Conservation (phyloP, 805 yeast species). For the Ogataea pilisensis region DNA sequence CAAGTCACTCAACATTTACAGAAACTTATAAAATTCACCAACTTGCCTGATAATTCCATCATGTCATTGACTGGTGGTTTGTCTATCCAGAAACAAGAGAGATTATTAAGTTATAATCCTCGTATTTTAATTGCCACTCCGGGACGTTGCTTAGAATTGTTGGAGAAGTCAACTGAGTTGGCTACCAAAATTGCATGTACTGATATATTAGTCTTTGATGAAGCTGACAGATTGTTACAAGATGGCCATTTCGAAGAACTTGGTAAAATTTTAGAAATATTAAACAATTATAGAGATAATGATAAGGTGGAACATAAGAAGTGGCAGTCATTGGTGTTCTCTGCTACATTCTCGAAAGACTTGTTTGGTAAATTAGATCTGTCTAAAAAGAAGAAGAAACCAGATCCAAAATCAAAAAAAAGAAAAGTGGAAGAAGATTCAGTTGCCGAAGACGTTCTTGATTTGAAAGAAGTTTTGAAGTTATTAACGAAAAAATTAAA, state of each 20-base stretch:
- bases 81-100: constrained; percentile 88
- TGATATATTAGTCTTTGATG: constrained; percentile 72
- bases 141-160: constrained; percentile 82
- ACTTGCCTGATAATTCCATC: constrained; percentile 45
- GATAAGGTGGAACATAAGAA: constrained; percentile 33
- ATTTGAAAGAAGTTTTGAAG: constrained; percentile 51
- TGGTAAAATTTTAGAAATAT: constrained; percentile 68
- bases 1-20: constrained; percentile 84
- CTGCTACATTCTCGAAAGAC: constrained; percentile 87
- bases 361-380: constrained; percentile 70
- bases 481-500: constrained; percentile 65
- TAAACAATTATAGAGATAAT: constrained; percentile 48
- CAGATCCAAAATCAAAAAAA: constrained; percentile 24
- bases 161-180: constrained; percentile 55
- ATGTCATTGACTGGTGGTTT: constrained; percentile 91
- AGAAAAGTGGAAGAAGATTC: constrained; percentile 27
- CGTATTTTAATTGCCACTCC: constrained; percentile 91
- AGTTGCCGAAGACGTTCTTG: constrained; percentile 38
- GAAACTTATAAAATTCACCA: constrained; percentile 47
- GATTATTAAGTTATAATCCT: constrained; percentile 70
- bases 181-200: constrained; percentile 40
- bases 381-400: constrained; percentile 31
- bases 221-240: constrained; percentile 91
- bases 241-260: constrained; percentile 96
- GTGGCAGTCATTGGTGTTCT: constrained; percentile 86